A percentile compares a stretch with the other conserved stretches of the same genome.
These are phyloP conservation scores for Rhypophila decipiens DNA, from an alignment of 495 filamentous ascomycete species.

Conservation along the genomic window DNA sequence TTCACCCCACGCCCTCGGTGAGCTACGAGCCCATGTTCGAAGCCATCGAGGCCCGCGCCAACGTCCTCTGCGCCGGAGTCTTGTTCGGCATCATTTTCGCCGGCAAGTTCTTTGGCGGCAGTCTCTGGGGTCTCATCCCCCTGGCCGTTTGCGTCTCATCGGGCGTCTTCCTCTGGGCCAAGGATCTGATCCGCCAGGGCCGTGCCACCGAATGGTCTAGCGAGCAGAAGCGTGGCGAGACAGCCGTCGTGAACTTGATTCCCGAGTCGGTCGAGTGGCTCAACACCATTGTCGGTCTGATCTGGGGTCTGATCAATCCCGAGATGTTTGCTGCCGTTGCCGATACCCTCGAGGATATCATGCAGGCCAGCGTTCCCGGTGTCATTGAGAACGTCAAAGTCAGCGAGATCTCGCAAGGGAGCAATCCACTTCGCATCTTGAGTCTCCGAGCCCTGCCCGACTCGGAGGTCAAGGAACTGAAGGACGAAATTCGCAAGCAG, in stretches of 20 bases:
- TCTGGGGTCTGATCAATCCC: slow-evolving; percentile 88
- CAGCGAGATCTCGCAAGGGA: slow-evolving; percentile 92
- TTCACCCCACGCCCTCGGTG: slow-evolving; percentile 86
- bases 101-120: slow-evolving; percentile 72
- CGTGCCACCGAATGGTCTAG: slow-evolving; percentile 82
- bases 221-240: slow-evolving; percentile 78
- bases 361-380: slow-evolving; percentile 87
- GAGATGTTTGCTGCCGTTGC: slow-evolving; percentile 75
- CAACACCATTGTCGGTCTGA: slow-evolving; percentile 72
- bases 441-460: slow-evolving; percentile 85
- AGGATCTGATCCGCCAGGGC: slow-evolving; percentile 74
- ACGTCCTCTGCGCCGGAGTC: slow-evolving; percentile 59
- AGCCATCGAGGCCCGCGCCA: slow-evolving; percentile 64
- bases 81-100: slow-evolving; percentile 66
- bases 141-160: slow-evolving; percentile 61
- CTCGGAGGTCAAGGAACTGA: slow-evolving; percentile 68
- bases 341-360: slow-evolving; percentile 65
- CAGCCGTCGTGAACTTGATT: slow-evolving; percentile 74
- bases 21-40: slow-evolving; percentile 82
- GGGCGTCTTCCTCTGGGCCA: slow-evolving; percentile 81
- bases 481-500: slow-evolving; percentile 66
- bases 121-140: slow-evolving; percentile 67
- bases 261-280: slow-evolving; percentile 92
- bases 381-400: slow-evolving; percentile 91
- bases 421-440: slow-evolving; percentile 82